Evolutionary conservation across 2,329 filamentous ascomycete species (phyloP).

Genomic region (Colletotrichum truncatum): DNA sequence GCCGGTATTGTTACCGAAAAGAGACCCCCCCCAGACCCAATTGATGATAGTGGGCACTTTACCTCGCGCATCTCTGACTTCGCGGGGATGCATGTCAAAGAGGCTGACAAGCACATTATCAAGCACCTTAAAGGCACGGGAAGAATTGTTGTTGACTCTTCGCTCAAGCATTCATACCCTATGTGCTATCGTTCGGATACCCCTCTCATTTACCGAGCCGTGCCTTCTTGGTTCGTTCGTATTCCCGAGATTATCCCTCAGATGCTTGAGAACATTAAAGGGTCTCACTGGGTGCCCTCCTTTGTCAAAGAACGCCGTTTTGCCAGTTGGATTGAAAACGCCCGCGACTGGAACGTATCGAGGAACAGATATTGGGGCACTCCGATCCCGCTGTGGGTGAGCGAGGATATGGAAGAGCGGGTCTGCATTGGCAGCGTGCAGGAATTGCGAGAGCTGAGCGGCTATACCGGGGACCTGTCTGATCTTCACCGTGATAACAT

Average conservation of each 20-base stretch:
- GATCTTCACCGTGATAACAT: slow-evolving; percentile 94
- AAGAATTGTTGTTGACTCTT: slow-evolving; percentile 83
- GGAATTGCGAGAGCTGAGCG: slow-evolving; percentile 86
- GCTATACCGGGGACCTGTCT: slow-evolving; percentile 82
- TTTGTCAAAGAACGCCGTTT: slow-evolving; percentile 94
- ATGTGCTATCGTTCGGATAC: slow-evolving; percentile 97
- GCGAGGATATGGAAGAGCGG: slow-evolving; percentile 86
- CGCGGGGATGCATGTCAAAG: slow-evolving; percentile 87
- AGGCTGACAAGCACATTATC: slow-evolving; percentile 92
- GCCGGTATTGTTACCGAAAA: slow-evolving; percentile 80
- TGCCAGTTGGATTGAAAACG: slow-evolving; percentile 89
- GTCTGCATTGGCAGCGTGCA: slow-evolving; percentile 87
- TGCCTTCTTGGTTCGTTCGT: slow-evolving; percentile 95
- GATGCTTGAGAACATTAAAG: slow-evolving; percentile 90
- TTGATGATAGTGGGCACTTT: slow-evolving; percentile 86
- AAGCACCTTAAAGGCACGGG: slow-evolving; percentile 83
- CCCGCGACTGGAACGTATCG: slow-evolving; percentile 95
- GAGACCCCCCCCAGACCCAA: slow-evolving; percentile 86
- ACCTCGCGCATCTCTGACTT: slow-evolving; percentile 82
- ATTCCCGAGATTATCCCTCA: slow-evolving; percentile 84
- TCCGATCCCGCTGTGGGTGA: slow-evolving; percentile 90
- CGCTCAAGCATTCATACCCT: slow-evolving; percentile 90
- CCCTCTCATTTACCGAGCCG: slow-evolving; percentile 89
- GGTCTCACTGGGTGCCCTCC: slow-evolving; percentile 89
- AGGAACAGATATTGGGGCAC: slow-evolving; percentile 97